Conservation (phyloP, 176 grass and related monocot genomes). For the Oryza glumipatula region DNA sequence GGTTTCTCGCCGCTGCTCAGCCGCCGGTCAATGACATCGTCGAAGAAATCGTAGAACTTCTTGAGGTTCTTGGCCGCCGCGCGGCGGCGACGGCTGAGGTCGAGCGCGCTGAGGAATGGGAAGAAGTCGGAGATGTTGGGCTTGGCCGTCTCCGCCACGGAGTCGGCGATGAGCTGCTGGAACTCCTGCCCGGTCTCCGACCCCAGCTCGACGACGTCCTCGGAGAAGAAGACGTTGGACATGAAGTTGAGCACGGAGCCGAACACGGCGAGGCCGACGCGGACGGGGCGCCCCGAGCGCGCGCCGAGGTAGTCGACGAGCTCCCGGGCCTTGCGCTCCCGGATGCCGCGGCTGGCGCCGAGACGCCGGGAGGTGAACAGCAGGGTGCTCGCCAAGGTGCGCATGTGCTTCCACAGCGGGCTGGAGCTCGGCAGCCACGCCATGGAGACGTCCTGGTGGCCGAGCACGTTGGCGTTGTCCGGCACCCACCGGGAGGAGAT, state of each 20-base stretch:
- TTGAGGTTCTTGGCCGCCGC: slow-evolving; percentile 7
- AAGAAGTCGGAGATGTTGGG: slow-evolving; percentile 46
- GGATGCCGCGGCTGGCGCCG: slow-evolving; percentile 22
- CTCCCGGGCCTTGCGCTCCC: slow-evolving; percentile 31
- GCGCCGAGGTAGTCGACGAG: slow-evolving; percentile 27
- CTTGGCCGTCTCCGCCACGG: slow-evolving; percentile 30
- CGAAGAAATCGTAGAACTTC: slow-evolving; percentile 30
- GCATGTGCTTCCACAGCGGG: slow-evolving; percentile 31
- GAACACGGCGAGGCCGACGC: slow-evolving; percentile 27
- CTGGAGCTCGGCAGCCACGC: slow-evolving; percentile 40
- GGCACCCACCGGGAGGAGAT: slow-evolving; percentile 34
- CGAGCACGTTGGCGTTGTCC: slow-evolving; percentile 28
- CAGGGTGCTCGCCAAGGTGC: slow-evolving; percentile 26
- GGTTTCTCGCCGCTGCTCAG: slow-evolving; percentile 4
- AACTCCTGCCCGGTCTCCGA: slow-evolving; percentile 25
- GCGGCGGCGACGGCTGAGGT: slow-evolving; percentile 31
- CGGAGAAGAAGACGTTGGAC: slow-evolving; percentile 31
- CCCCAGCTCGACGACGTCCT: slow-evolving; percentile 37
- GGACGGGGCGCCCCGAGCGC: slow-evolving; percentile 24
- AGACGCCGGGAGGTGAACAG: slow-evolving; percentile 31
- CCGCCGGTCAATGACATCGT: slow-evolving; percentile 29
- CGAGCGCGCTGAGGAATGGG: slow-evolving; percentile 31
- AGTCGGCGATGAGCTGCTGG: slow-evolving; percentile 28
- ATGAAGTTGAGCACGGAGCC: slow-evolving; percentile 40
- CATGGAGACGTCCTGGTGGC: slow-evolving; percentile 32